A percentile compares a stretch with the other conserved stretches of the same genome.
Evolutionary conservation across 2,329 filamentous ascomycete species (phyloP).

Genomic region (Monilinia vaccinii-corymbosi): DNA sequence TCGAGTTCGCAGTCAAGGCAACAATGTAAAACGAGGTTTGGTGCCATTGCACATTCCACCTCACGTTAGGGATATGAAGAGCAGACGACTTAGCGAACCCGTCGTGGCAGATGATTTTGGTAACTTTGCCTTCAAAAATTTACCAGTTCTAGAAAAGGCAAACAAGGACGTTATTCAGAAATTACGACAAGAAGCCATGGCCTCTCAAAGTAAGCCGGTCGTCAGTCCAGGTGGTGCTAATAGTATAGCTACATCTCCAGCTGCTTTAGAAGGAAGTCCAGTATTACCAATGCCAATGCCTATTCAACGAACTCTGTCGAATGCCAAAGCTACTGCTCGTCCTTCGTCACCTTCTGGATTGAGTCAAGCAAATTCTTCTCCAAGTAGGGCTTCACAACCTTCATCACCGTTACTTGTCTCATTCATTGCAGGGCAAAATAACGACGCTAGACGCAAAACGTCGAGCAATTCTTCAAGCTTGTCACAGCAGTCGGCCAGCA

Average conservation of each 20-base stretch:
- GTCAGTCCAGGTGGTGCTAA: constrained; percentile 18
- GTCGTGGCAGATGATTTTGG: constrained; percentile 88
- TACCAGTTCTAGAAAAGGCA: constrained; percentile 91
- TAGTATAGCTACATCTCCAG: constrained; percentile 42
- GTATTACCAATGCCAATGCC: constrained; percentile 70
- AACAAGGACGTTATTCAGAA: constrained; percentile 99
- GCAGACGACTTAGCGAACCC: constrained; percentile 81
- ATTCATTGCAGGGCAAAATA: constrained; percentile 76
- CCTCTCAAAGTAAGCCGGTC: constrained; percentile 45
- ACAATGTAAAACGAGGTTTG: constrained; percentile 77
- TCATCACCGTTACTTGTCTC: constrained; percentile 93
- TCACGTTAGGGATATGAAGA: constrained; percentile 86
- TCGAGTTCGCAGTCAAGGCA: constrained; percentile 78
- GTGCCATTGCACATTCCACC: constrained; percentile 96
- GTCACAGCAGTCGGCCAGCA: constrained; percentile 65
- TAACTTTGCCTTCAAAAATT: constrained; percentile 92
- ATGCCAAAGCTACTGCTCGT: constrained; percentile 67
- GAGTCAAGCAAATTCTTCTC: constrained; percentile 75
- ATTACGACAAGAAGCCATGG: constrained; percentile 81
- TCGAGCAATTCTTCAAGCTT: constrained; percentile 81
- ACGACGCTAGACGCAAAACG: constrained; percentile 75
- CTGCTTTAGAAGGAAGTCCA: constrained; percentile 76
- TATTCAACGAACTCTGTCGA: constrained; percentile 73
- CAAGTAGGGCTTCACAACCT: constrained; percentile 73
- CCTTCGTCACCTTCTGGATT: constrained; percentile 79